phyloP scores from a whole-genome alignment of 805 yeast genomes.

The Myxozyma kluyveri region DNA sequence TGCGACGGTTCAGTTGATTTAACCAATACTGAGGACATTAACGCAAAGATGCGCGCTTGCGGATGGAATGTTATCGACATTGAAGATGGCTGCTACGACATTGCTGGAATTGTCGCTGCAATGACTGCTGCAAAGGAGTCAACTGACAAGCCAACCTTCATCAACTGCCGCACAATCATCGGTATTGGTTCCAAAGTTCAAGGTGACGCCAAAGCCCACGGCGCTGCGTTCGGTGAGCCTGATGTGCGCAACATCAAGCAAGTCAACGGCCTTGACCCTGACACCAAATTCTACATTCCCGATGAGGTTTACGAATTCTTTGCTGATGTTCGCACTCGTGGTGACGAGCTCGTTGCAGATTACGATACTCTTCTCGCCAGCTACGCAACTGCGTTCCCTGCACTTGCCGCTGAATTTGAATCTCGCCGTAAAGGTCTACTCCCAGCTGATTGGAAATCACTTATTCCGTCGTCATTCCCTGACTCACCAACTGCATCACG shows the following conservation, averaged over 20 bases:
- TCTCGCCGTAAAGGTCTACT: constrained; percentile 5
- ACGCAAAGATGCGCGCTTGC: constrained; percentile 39
- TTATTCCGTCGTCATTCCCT: constrained; percentile 8
- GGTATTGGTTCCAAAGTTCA: constrained; percentile 6
- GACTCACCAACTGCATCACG: constrained; percentile 11
- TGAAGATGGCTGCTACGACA: constrained; percentile 38
- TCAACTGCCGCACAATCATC: constrained; percentile 37
- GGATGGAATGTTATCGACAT: constrained; percentile 43
- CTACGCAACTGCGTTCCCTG: constrained; percentile 7
- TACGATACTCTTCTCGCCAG: not conserved
- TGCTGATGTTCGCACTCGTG: constrained; percentile 6
- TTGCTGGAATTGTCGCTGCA: constrained; percentile 39
- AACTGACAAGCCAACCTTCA: constrained; percentile 40
- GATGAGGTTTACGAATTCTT: constrained; percentile 11
- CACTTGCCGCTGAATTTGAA: constrained; percentile 7
- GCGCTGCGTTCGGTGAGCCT: constrained; percentile 15
- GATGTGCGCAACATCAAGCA: constrained; percentile 8
- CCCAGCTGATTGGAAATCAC: constrained; percentile 4
- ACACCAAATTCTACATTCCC: constrained; percentile 9
- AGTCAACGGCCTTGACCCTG: constrained; percentile 10
- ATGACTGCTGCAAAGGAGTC: constrained; percentile 38
- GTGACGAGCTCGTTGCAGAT: constrained; percentile 1
- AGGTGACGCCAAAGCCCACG: constrained; percentile 15
- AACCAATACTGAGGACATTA: constrained; percentile 39
- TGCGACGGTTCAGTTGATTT: constrained; percentile 15